Base-by-base conservation (phyloP, 139 green algal species). In the Auxenochlorella pyrenoidosa region DNA sequence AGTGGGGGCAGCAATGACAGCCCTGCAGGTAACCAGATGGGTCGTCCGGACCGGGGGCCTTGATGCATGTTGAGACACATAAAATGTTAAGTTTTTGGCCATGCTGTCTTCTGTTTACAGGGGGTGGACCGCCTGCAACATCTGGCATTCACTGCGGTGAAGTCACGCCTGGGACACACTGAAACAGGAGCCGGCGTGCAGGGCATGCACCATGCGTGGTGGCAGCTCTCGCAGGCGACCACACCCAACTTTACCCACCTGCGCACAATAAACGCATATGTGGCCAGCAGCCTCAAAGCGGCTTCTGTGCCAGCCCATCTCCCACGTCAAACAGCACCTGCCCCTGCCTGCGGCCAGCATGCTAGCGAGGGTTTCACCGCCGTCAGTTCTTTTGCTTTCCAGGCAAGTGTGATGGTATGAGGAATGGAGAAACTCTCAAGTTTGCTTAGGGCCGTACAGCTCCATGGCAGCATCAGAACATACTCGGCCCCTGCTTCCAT, bases 311-410 rank as follows among this genome's bases (percentile, higher is more conserved):
- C 59, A 24, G 41, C 32, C 19, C 51, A 32, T 36, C 26, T 86
- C 26, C 81, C 81, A 34, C 40, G 81, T 6, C 66, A 79, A 41
- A 5, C 18, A 4, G 63, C 65, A 63, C 65, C 63, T 24, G 34
- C 30, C 34, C 66, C 66, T 1, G 1, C 34, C 32, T 32, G 8
- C 47, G 8, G 12, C 12, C 36, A 2, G 0, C 1, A 6, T 34
- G 26, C 16, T 21, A 10, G 30, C n/a, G 43, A 34, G 13, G 59
- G 3, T 41, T 13, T 44, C 47, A 28, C 43, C n/a, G 93, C 92
- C 32, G 84, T 96, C 12, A 95, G 91, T 82, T 85, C 88, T 59
- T 97, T 97, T 86, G 94, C 94, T 24, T 97, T 96, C 89, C 82
- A 86, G 82, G 82, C 44, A 54, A 79, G 65, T 36, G 5, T 71